phyloP scores from a whole-genome alignment of 129 eudicot genomes.

The Artemisia argyi region DNA sequence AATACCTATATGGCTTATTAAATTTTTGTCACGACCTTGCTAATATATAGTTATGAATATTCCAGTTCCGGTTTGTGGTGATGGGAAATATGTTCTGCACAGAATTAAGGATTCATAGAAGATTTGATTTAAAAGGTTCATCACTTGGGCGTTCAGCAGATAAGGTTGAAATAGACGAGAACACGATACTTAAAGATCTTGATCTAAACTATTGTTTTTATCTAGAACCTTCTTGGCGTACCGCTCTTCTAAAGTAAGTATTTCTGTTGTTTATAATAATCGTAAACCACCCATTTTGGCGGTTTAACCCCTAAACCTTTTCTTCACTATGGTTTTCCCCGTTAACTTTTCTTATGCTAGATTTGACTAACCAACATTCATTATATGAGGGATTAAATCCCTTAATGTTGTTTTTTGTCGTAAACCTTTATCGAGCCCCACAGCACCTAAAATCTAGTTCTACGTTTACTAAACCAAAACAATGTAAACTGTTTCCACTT shows the following conservation, averaged over 20 bases:
- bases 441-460: no score
- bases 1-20: not conserved
- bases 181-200: slow-evolving; percentile 92
- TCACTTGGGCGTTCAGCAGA: slow-evolving; percentile 90
- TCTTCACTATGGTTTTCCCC: no score
- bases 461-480: not conserved
- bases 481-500: slow-evolving; percentile 14
- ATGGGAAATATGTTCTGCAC: slow-evolving; percentile 99
- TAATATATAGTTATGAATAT: slow-evolving; percentile 12
- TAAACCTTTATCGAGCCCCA: no score
- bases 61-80: slow-evolving; percentile 95
- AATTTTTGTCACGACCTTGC: not conserved
- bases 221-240: slow-evolving; percentile 93
- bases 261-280: slow-evolving; percentile 4
- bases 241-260: slow-evolving; percentile 71
- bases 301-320: no score
- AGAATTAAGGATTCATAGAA: slow-evolving; percentile 89
- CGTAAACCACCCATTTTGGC: not conserved
- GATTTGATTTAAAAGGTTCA: slow-evolving; percentile 93
- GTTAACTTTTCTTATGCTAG: no score
- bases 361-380: no score
- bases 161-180: slow-evolving; percentile 89
- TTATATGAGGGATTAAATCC: no score
- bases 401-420: no score
- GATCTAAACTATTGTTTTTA: slow-evolving; percentile 87